Base-by-base conservation (phyloP, 116 monocot genomes). In the Papilionanthe hybrid region DNA sequence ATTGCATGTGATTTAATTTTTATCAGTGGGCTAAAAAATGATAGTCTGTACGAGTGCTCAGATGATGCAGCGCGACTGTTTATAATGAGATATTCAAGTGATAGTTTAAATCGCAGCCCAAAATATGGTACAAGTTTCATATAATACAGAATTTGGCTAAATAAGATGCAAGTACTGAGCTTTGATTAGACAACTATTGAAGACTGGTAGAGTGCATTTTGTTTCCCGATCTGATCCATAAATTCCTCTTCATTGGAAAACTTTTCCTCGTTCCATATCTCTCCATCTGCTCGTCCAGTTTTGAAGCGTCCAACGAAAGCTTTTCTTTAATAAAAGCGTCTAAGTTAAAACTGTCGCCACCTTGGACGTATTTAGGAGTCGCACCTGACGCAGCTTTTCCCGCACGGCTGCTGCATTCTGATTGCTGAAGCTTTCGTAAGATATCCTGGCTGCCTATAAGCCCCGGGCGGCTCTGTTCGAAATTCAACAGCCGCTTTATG, bases 261-360 rank as follows among this genome's bases (percentile, higher is more conserved):
- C 17, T 53, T 17, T 17, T 53, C 53, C 53, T 53, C 4, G 53
- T 9, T 48, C 80, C 80, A 49, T 45, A 56, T 23, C 42, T 78
- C 32, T 88, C 88, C 77, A 85, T 75, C 45, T 83, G 75, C 0
- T 60, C 80, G 66, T 94, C 91, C 75, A 98, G 78, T 50, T 91
- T 81, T 23, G 88, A 83, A 2, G 81, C 50, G 75, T 94, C 90
- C 49, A 98, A 85, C 9, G 81, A 87, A 47, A 98, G 80, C 47
- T 86, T 94, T 12, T 89, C 85, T 78, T 43, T 84, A 58, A 98
- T 80, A 74, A 94, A 98, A 77, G 88, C 82, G 85, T 98, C 97
- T 74, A 98, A 81, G 71, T 98, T 87, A 66, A 98, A 98, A 32
- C 87, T 82, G 13, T 79, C 81, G 45, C 6, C 66, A 4, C 41